Evolutionary conservation across 257 asterid species (phyloP), one percentile per base, ranked within the genome.

Genomic region (Apocynum venetum): DNA sequence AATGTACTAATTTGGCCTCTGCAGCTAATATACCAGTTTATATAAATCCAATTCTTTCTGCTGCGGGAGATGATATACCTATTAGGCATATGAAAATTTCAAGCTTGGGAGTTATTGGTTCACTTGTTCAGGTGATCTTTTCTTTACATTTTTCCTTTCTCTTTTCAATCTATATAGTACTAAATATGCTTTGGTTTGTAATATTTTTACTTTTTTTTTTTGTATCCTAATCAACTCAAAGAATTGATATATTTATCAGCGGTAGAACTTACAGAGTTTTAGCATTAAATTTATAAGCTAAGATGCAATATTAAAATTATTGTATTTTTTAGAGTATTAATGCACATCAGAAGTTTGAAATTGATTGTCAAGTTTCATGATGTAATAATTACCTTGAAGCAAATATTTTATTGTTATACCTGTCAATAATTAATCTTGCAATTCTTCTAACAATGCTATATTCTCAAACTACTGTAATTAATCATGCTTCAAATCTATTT

Each of bases 11-110:
- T 67, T 67, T 49, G 6, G 8, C 8, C 51, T 76, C n/a, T 76
- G 74, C 78, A 80, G 80, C 80, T 19, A 63, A 43, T 13, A 63
- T 80, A 63, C 80, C 77, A 15, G 44, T 7, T 76, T 80, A 80
- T 52, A 31, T 72, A 1, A 73, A 76, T 14, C 81, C 81, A 17
- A 63, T 81, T 43, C 75, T 81, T 40, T 48, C 48, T 25, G 40
- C 61, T 5, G 47, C 31, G 17, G 81, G 52, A 8, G 75, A 71
- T 0, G 41, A 63, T 15, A 72, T 63, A 49, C 77, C 78, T 52
- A 35, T 76, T 15, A 61, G 17, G 47, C 7, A 8, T 64, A 3
- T 81, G n/a, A 76, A 77, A 74, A 56, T 81, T 60, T 20, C 77
- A 47, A 35, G 49, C 53, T 53, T 81, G 71, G 78, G 71, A 19